A percentile compares a stretch with the other conserved stretches of the same genome.
These are phyloP conservation scores for Tricholoma furcatifolium DNA, from an alignment of 768 basidiomycete genomes.

Conservation along the genomic window DNA sequence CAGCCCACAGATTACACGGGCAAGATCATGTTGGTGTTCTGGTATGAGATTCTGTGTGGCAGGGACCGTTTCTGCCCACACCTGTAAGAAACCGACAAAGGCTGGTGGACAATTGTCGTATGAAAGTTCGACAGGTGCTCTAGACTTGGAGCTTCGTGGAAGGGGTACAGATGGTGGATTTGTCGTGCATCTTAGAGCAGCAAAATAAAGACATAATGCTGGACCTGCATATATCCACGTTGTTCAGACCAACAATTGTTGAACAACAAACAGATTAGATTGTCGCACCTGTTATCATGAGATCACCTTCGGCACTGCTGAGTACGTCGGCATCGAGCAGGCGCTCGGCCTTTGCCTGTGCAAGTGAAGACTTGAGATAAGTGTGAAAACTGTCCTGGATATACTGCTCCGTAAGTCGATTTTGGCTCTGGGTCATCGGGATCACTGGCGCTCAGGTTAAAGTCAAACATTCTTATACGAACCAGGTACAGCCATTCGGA, in stretches of 20 bases:
- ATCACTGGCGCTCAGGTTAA: no score
- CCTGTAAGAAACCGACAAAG: conserved; percentile 66
- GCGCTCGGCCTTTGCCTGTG: conserved; percentile 74
- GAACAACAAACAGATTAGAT: neutral
- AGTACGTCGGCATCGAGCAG: conserved; percentile 73
- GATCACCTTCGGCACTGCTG: conserved; percentile 75
- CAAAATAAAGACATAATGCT: conserved; percentile 82
- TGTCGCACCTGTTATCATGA: conserved; percentile 78
- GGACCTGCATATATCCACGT: conserved; percentile 47
- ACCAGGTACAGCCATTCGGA: no score
- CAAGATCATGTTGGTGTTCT: conserved; percentile 78
- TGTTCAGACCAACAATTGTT: neutral
- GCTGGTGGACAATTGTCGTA: conserved; percentile 65
- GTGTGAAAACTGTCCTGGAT: conserved; percentile 81
- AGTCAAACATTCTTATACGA: no score
- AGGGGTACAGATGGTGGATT: conserved; percentile 80
- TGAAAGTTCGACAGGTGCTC: conserved; percentile 57
- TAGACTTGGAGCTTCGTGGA: conserved; percentile 51
- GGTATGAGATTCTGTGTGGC: conserved; percentile 60
- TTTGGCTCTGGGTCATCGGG: no score
- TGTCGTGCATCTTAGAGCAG: conserved; percentile 73
- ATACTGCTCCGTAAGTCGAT: conserved; percentile 53
- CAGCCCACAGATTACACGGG: conserved; percentile 73
- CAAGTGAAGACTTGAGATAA: conserved; percentile 76
- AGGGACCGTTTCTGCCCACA: conserved; percentile 71